These are phyloP conservation scores for Antrodiella citrinella DNA, from an alignment of 768 basidiomycete species.

Conservation along the genomic window DNA sequence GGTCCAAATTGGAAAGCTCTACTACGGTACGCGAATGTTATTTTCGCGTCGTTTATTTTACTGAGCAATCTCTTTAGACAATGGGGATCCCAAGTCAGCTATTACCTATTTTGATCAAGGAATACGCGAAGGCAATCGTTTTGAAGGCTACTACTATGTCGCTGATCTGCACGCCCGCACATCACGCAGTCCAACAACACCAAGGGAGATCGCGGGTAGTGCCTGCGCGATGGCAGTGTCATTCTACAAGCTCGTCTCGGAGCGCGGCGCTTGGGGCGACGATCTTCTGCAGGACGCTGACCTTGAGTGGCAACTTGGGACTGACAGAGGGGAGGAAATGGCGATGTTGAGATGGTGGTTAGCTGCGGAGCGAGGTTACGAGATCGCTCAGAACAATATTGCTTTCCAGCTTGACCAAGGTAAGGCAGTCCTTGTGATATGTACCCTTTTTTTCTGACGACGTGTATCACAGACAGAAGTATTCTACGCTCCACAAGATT, in stretches of 20 bases:
- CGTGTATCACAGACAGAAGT: slow-evolving; percentile 48
- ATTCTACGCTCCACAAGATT: slow-evolving; percentile 61
- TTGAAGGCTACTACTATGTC: slow-evolving; percentile 92
- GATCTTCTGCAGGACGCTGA: slow-evolving; percentile 79
- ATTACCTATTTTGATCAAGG: slow-evolving; percentile 77
- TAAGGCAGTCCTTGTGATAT: slow-evolving; percentile 25
- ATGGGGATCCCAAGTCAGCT: slow-evolving; percentile 60
- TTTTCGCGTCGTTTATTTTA: background rate
- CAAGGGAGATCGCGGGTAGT: slow-evolving; percentile 47
- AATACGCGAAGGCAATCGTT: slow-evolving; percentile 79
- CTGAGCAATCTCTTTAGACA: slow-evolving; percentile 33
- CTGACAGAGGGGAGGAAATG: slow-evolving; percentile 64
- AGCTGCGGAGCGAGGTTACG: slow-evolving; percentile 86
- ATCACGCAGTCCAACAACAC: slow-evolving; percentile 36
- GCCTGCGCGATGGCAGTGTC: slow-evolving; percentile 87
- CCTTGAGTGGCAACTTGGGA: slow-evolving; percentile 58
- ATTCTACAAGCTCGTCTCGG: slow-evolving; percentile 88
- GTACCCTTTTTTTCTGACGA: slow-evolving; percentile 1
- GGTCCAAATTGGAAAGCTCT: slow-evolving; percentile 80
- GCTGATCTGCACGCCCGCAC: slow-evolving; percentile 69
- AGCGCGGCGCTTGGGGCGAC: slow-evolving; percentile 84
- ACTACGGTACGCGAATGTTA: slow-evolving; percentile 43
- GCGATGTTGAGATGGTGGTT: slow-evolving; percentile 95
- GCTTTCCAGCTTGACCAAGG: slow-evolving; percentile 92
- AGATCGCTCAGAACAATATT: slow-evolving; percentile 91